These are phyloP conservation scores for Lactarius vividus DNA, from an alignment of 768 basidiomycete species.

Conservation along the genomic window DNA sequence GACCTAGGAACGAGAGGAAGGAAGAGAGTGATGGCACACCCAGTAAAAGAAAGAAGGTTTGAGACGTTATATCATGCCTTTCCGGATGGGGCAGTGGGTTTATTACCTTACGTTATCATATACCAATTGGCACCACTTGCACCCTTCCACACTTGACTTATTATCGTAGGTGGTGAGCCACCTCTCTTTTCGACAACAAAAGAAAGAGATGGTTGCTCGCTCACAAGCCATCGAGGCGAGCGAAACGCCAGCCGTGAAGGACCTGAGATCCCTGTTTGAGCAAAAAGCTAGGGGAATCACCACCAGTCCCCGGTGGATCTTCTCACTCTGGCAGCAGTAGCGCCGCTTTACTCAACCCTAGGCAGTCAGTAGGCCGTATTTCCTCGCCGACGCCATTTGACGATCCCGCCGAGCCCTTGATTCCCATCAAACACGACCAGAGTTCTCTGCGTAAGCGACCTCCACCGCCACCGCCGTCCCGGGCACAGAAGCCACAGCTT, in stretches of 20 bases:
- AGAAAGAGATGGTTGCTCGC: constrained; percentile 9
- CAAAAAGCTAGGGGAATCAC: constrained; percentile 12
- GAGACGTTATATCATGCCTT: not conserved
- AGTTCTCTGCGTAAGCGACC: constrained; percentile 23
- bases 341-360: constrained; percentile 4
- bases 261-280: constrained; percentile 20
- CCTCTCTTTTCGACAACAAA: not conserved
- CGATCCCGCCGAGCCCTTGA: constrained; percentile 2
- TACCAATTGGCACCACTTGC: not conserved
- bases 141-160: not conserved
- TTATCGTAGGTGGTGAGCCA: not conserved
- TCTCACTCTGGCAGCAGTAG: constrained; percentile 5
- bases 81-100: not conserved
- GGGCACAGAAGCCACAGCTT: constrained; percentile 16
- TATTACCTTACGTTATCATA: not conserved
- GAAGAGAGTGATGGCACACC: constrained; percentile 2
- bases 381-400: constrained; percentile 11
- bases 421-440: not conserved
- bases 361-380: constrained; percentile 6
- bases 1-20: constrained; percentile 6
- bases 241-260: constrained; percentile 18
- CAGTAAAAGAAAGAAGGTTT: constrained; percentile 14
- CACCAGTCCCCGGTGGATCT: constrained; percentile 3
- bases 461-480: constrained; percentile 16
- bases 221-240: constrained; percentile 7